Base-by-base conservation (phyloP, 345 rosid genomes). In the Angophora floribunda region DNA sequence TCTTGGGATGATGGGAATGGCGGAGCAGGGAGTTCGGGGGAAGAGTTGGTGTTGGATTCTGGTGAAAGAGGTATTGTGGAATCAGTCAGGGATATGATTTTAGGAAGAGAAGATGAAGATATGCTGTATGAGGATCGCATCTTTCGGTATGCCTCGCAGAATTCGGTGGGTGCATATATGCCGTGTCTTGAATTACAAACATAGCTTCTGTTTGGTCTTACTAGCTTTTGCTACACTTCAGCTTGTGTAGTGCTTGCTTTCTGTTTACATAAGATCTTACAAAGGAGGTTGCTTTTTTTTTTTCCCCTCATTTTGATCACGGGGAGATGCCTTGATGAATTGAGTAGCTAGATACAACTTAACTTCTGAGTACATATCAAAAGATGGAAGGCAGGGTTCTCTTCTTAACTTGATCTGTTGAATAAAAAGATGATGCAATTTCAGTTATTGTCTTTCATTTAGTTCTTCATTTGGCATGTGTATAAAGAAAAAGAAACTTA, bases 111-210 rank as follows among this genome's bases (percentile, higher is more conserved):
- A 85, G 96, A 96, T 17, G 96, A 96, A 26, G 99, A 96, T 92
- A 87, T 96, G 86, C 90, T 97, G n/a, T 97, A 96, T 53, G 99
- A 97, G 91, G 99, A 97, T 88, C 96, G 99, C 28, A 93, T 97
- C 86, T 97, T 96, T 88, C 95, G 91, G 52, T 97, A 94, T 92
- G 99, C 98, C 86, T 95, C 98, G 17, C 87, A 91, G 36, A 97
- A 95, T 90, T 96, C 99, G 84, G 98, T 96, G 89, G 90, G 98
- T 90, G 22, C 84, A 75, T 36, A 41, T 19, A 75, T 75, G 47
- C 47, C 0, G 49, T 5, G 26, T 75, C 49, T 41, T 41, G 84
- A 5, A 75, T 41, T 75, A 75, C 49, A 4, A 70, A 32, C 80
- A 9, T 70, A 32, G 80, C 80, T 70, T 70, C 80, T 4, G 41